These are phyloP conservation scores for Cyberlindnera meyerae DNA, from an alignment of 805 yeast genomes.

Conservation along the genomic window DNA sequence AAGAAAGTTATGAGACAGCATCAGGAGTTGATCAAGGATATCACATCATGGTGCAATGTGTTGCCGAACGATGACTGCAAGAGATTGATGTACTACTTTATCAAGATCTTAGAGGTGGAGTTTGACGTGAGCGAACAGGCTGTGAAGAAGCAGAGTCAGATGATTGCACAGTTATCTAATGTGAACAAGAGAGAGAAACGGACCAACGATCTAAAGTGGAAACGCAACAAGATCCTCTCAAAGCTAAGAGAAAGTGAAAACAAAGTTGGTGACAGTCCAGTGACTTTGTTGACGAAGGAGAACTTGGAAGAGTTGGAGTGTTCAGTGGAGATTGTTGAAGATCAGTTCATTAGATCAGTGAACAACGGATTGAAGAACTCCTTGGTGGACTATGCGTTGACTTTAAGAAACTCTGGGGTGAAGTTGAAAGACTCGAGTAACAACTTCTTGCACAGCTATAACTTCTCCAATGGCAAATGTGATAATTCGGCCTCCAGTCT, in stretches of 20 bases:
- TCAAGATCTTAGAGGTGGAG: conserved; percentile 35
- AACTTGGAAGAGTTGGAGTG: conserved; percentile 46
- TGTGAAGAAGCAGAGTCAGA: conserved; percentile 38
- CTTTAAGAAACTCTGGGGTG: conserved; percentile 16
- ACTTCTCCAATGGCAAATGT: conserved; percentile 7
- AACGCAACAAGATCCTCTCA: conserved; percentile 34
- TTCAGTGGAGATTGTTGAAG: conserved; percentile 48
- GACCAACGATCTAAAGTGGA: conserved; percentile 33
- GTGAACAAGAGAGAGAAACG: conserved; percentile 49
- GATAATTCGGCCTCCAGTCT: conserved; percentile 14
- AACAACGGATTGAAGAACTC: conserved; percentile 41
- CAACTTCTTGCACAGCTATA: conserved; percentile 20
- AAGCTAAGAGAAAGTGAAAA: conserved; percentile 39
- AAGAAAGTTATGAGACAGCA: conserved; percentile 33
- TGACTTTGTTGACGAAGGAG: conserved; percentile 41
- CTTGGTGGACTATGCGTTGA: conserved; percentile 37
- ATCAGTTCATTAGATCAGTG: conserved; percentile 45
- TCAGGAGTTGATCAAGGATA: conserved; percentile 35
- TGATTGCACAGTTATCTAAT: conserved; percentile 39
- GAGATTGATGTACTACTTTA: conserved; percentile 36
- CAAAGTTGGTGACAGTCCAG: conserved; percentile 42
- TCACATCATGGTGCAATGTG: conserved; percentile 37
- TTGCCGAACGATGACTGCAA: conserved; percentile 37
- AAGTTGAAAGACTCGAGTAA: conserved; percentile 17
- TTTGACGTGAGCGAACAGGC: conserved; percentile 31